phyloP scores from a whole-genome alignment of 2,329 filamentous ascomycete species.

The Phialemoniopsis sp. region DNA sequence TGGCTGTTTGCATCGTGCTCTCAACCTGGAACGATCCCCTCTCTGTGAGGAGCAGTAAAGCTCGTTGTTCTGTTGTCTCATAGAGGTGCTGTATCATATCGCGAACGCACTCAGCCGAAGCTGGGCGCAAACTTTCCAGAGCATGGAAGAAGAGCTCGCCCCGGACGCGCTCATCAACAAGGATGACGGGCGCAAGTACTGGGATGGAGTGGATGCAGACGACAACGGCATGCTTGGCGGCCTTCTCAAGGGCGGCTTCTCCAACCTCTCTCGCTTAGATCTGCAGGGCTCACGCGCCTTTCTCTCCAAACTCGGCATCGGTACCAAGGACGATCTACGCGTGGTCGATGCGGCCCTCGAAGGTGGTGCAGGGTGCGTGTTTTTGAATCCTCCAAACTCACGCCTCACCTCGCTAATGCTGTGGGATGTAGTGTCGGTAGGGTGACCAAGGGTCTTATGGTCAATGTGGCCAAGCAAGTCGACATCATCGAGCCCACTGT shows the following conservation, averaged over 20 bases:
- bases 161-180: constrained; percentile 28
- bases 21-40: no score
- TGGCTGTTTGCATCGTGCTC: no score
- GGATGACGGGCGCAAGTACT: constrained; percentile 37
- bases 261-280: constrained; percentile 64
- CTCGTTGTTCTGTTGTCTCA: no score
- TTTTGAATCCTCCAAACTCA: no score
- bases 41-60: no score
- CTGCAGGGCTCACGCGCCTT: constrained; percentile 68
- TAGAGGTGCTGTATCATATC: no score
- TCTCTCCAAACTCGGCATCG: constrained; percentile 61
- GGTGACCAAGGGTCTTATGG: constrained; percentile 74
- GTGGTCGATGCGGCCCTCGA: constrained; percentile 25
- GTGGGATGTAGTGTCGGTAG: constrained; percentile 63
- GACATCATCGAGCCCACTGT: constrained; percentile 83
- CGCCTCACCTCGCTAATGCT: not conserved
- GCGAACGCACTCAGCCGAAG: no score
- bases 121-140: no score
- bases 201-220: constrained; percentile 38
- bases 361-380: constrained; percentile 34
- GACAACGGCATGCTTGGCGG: constrained; percentile 79
- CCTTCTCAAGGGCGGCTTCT: constrained; percentile 37
- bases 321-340: constrained; percentile 24
- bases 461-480: constrained; percentile 63
- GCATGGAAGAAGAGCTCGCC: not conserved